These are phyloP conservation scores for Aspergillus sp. DNA, from an alignment of 2,329 filamentous ascomycete species.

Conservation along the genomic window DNA sequence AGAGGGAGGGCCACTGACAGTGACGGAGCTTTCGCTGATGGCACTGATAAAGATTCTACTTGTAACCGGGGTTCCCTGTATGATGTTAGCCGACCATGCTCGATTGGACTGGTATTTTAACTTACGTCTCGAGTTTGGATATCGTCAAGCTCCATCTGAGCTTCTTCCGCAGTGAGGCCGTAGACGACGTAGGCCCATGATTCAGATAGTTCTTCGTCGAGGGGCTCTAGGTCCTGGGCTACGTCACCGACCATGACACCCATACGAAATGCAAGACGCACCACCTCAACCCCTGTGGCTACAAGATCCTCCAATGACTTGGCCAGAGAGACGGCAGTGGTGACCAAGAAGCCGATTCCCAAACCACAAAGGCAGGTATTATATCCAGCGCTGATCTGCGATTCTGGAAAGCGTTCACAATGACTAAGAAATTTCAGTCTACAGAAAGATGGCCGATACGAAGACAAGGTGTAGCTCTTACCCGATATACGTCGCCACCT, in stretches of 20 bases:
- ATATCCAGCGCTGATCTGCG: conserved; percentile 1
- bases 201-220: conserved; percentile 14
- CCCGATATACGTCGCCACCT: conserved; percentile 44
- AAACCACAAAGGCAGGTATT: conserved; percentile 27
- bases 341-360: conserved; percentile 42
- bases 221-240: conserved; percentile 40
- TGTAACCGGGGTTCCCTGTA: conserved; percentile 9
- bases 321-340: conserved; percentile 40
- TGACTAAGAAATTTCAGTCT: conserved; percentile 1
- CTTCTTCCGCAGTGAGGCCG: conserved; percentile 11
- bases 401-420: conserved; percentile 2
- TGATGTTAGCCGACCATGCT: background rate
- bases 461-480: conserved; percentile 16
- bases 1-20: conserved; percentile 22
- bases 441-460: background rate
- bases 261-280: conserved; percentile 45
- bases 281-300: conserved; percentile 34
- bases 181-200: conserved; percentile 24
- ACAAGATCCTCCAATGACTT: conserved; percentile 35
- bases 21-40: conserved; percentile 12
- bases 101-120: background rate
- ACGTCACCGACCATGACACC: conserved; percentile 41
- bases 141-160: conserved; percentile 19
- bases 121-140: conserved; percentile 11
- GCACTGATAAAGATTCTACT: conserved; percentile 21